Base-by-base conservation (phyloP, 305 asterid species). In the Fraxinus albicans region DNA sequence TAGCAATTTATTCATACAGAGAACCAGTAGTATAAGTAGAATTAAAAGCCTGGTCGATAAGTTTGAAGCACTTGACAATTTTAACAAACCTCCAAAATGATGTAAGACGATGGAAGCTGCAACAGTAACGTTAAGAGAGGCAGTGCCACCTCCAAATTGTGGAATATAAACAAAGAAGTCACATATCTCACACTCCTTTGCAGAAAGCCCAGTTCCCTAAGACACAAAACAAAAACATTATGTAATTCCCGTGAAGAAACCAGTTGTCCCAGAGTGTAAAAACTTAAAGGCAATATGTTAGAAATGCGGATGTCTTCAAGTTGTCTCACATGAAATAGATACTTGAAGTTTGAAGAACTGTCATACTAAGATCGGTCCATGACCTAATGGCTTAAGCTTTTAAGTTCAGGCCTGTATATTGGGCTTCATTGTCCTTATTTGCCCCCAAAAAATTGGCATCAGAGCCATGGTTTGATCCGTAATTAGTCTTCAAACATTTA, bases 111-210 rank as follows among this genome's bases (percentile, higher is more conserved):
- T 94, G 47, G 98, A 96, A 83, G 97, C 99, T 4, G 98, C 99
- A 3, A 96, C 95, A 19, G 98, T 94, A 50, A 96, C 99, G 73
- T 96, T 96, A 83, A 96, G 69, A 23, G 99, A 96, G 73, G 99
- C 99, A 73, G 99, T 96, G 60, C 98, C 99, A 79, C 94, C 91
- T 0, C 98, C 98, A 80, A 94, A 96, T 80, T 94, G 99, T 53
- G 98, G 98, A 91, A 96, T 96, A 82, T 96, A 96, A 55, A 96
- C 88, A 85, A 96, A 96, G 83, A 90, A 94, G 85, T 96, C 98
- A 19, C 98, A 96, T 63, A 96, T 93, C 91, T 92, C 98, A 88
- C 92, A 87, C 86, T 96, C 96, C 86, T 93, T 94, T 21, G 93
- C 91, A 34, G 99, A 95, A 82, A 95, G 97, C 85, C 98, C 98